Conservation (phyloP, 305 asterid species). For the Ruellia speciosa region DNA sequence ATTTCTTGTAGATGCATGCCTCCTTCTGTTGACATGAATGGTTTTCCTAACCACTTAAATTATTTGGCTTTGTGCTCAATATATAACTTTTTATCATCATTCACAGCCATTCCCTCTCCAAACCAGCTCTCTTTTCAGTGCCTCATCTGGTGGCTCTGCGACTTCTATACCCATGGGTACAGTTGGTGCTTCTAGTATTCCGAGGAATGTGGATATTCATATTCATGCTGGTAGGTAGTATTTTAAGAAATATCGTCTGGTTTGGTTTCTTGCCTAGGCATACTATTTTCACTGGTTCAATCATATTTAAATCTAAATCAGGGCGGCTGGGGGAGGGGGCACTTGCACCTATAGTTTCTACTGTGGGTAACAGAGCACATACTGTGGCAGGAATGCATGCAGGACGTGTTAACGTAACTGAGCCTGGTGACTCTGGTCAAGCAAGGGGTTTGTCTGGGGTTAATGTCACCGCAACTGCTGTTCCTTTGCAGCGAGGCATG, state of each 20-base stretch:
- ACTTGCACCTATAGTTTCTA: constrained; percentile 39
- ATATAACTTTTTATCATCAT: constrained; percentile 12
- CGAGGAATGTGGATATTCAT: constrained; percentile 77
- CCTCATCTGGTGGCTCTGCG: constrained; percentile 35
- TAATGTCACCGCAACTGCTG: constrained; percentile 27
- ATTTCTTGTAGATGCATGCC: no score
- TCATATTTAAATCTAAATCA: no score
- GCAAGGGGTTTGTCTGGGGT: constrained; percentile 31
- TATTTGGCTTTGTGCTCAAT: neutral
- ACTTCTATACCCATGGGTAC: constrained; percentile 46
- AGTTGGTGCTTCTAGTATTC: constrained; percentile 40
- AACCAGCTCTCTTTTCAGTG: constrained; percentile 63
- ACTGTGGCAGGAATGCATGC: constrained; percentile 49
- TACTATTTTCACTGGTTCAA: no score
- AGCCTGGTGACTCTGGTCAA: constrained; percentile 40
- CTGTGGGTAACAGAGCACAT: constrained; percentile 38
- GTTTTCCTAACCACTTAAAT: no score
- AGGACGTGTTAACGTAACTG: constrained; percentile 33
- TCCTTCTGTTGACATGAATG: no score
- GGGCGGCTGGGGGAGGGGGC: no score
- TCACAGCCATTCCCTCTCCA: constrained; percentile 91
- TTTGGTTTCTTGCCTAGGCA: neutral
- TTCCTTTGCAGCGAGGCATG: constrained; percentile 36
- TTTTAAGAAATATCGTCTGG: constrained; percentile 1
- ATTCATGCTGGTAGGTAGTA: constrained; percentile 65